Percentiles rank a stretch among this genome's conserved stretches.
Evolutionary conservation across 2,329 filamentous ascomycete species (phyloP).

Genomic region (Fusarium zealandicum): DNA sequence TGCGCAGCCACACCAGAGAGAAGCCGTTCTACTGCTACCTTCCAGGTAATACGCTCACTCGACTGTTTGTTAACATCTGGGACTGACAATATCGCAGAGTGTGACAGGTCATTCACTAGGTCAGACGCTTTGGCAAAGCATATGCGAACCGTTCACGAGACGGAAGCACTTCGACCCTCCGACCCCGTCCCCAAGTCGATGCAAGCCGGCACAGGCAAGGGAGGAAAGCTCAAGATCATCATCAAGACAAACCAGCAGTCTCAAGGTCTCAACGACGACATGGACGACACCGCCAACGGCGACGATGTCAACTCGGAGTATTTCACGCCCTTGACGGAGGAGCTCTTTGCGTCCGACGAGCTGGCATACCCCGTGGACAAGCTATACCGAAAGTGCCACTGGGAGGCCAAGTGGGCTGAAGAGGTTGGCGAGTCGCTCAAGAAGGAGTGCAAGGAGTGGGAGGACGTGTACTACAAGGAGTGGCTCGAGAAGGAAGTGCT

Average conservation of each 20-base stretch:
- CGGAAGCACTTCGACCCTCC: conserved; percentile 84
- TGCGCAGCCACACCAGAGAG: conserved; percentile 96
- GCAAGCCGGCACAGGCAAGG: conserved; percentile 57
- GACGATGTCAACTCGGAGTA: conserved; percentile 66
- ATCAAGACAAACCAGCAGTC: conserved; percentile 65
- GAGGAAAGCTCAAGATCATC: conserved; percentile 67
- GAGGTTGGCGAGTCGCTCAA: conserved; percentile 70
- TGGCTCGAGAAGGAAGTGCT: conserved; percentile 83
- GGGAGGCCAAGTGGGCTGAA: conserved; percentile 76
- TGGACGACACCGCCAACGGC: conserved; percentile 61
- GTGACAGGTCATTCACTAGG: conserved; percentile 93
- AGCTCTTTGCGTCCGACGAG: conserved; percentile 72
- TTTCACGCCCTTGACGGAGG: conserved; percentile 61
- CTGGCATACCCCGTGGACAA: conserved; percentile 65
- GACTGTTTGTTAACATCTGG: neutral
- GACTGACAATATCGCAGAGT: conserved; percentile 67
- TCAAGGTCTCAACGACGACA: conserved; percentile 64
- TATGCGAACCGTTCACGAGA: conserved; percentile 98
- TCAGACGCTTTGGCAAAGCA: conserved; percentile 97
- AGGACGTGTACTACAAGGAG: conserved; percentile 72
- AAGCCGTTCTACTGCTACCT: conserved; percentile 98
- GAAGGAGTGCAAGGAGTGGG: conserved; percentile 70
- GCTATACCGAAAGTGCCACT: conserved; percentile 72
- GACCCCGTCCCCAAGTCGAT: conserved; percentile 77
- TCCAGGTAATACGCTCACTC: conserved; percentile 68